Conservation (phyloP, 2,329 filamentous ascomycete species). For the Sarocladium strictum region DNA sequence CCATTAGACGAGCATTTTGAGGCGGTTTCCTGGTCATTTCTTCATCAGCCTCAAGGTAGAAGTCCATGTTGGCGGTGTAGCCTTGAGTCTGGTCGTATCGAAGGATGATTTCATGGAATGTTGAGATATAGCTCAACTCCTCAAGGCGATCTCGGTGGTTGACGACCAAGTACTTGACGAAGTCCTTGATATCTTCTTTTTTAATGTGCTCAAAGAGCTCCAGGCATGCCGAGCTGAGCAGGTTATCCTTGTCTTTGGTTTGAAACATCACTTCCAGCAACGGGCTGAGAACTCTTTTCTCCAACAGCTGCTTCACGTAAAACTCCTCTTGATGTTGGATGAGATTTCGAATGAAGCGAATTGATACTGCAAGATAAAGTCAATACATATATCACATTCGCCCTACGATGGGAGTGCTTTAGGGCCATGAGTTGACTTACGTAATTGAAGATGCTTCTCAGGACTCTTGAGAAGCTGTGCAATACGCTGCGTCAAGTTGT, state of each 20-base stretch:
- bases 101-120: slow-evolving; percentile 69
- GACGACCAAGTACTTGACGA: slow-evolving; percentile 79
- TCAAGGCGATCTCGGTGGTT: slow-evolving; percentile 74
- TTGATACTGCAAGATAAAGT: slow-evolving; percentile 53
- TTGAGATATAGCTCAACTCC: slow-evolving; percentile 74
- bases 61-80: slow-evolving; percentile 60
- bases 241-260: slow-evolving; percentile 86
- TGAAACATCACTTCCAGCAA: slow-evolving; percentile 78
- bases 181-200: slow-evolving; percentile 71
- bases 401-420: too few relatives aligned
- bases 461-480: slow-evolving; percentile 74
- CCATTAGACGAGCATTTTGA: slow-evolving; percentile 55
- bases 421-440: slow-evolving; percentile 46
- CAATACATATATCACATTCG: too few relatives aligned
- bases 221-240: slow-evolving; percentile 87
- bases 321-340: slow-evolving; percentile 85
- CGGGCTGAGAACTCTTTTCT: slow-evolving; percentile 75
- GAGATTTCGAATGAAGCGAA: slow-evolving; percentile 90
- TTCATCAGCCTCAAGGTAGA: slow-evolving; percentile 67
- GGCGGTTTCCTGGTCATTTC: slow-evolving; percentile 38
- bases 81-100: slow-evolving; percentile 75
- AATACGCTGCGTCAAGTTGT: slow-evolving; percentile 73
- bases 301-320: slow-evolving; percentile 77
- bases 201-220: slow-evolving; percentile 92
- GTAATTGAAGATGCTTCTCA: slow-evolving; percentile 89